Evolutionary conservation across 768 basidiomycete species (phyloP).

Genomic region (Melanogaster broomeanus): DNA sequence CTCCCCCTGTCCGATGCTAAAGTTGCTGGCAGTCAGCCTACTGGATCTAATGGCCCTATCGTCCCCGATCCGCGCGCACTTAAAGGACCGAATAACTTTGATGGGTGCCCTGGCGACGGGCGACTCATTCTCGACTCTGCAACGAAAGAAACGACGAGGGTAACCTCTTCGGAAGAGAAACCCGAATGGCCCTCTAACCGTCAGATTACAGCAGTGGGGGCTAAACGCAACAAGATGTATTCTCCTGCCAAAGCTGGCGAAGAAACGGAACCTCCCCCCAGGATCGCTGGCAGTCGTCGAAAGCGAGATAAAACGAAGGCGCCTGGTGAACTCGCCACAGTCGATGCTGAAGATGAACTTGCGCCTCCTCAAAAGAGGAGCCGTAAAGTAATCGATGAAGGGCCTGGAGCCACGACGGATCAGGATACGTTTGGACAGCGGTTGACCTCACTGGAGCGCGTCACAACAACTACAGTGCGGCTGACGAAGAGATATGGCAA

Average conservation of each 20-base stretch:
- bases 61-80: neutral
- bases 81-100: neutral
- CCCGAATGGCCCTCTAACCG: neutral
- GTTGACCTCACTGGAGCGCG: neutral
- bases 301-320: conserved; percentile 21
- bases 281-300: conserved; percentile 25
- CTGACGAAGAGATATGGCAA: conserved; percentile 34
- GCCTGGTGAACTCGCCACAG: neutral
- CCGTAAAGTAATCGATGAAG: conserved; percentile 7
- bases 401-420: neutral
- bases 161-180: neutral
- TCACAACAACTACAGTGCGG: conserved; percentile 5
- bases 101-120: neutral
- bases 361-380: conserved; percentile 21
- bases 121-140: neutral
- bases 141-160: neutral
- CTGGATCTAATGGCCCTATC: neutral
- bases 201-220: neutral
- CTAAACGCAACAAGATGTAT: neutral
- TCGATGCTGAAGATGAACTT: conserved; percentile 16
- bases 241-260: neutral
- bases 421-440: neutral
- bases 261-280: conserved; percentile 6
- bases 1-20: neutral
- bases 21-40: neutral